Percentiles rank a stretch among this genome's conserved stretches.
phyloP scores from a whole-genome alignment of 2,329 filamentous ascomycete genomes.

The Colletotrichum tabaci region DNA sequence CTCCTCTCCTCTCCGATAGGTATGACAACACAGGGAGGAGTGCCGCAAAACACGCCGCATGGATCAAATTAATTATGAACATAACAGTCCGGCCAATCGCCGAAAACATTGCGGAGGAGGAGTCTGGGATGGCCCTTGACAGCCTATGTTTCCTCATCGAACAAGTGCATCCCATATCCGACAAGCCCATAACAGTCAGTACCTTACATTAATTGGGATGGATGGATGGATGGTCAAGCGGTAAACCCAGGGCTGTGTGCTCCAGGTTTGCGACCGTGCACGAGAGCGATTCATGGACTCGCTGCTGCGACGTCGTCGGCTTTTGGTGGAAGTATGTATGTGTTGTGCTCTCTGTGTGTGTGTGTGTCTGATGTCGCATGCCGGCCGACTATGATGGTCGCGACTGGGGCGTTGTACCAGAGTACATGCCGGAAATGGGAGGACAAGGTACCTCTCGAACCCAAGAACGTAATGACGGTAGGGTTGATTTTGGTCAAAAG shows the following conservation, averaged over 20 bases:
- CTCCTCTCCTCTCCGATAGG: not conserved
- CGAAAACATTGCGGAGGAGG: constrained; percentile 16
- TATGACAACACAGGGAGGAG: not conserved
- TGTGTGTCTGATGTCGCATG: constrained; percentile 41
- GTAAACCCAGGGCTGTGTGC: constrained; percentile 3
- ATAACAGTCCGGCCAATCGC: constrained; percentile 19
- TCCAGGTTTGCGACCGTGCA: constrained; percentile 31
- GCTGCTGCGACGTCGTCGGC: constrained; percentile 26
- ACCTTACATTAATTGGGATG: too few relatives aligned
- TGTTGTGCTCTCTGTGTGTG: constrained; percentile 9
- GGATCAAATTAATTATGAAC: too few relatives aligned
- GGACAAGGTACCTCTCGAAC: constrained; percentile 21
- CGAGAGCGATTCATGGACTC: constrained; percentile 35
- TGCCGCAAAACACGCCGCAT: constrained; percentile 1
- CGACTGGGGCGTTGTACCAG: constrained; percentile 21
- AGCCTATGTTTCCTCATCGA: not conserved
- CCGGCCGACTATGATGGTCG: constrained; percentile 27
- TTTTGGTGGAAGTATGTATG: not conserved
- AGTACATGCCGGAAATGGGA: constrained; percentile 11
- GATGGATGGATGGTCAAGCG: not conserved
- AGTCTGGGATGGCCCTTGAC: not conserved
- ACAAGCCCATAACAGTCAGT: not conserved
- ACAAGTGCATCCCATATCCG: not conserved
- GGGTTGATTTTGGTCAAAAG: constrained; percentile 11
- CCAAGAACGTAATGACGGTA: constrained; percentile 9